Evolutionary conservation across 768 basidiomycete genomes (phyloP).

Genomic region (Agrocybe pediades): DNA sequence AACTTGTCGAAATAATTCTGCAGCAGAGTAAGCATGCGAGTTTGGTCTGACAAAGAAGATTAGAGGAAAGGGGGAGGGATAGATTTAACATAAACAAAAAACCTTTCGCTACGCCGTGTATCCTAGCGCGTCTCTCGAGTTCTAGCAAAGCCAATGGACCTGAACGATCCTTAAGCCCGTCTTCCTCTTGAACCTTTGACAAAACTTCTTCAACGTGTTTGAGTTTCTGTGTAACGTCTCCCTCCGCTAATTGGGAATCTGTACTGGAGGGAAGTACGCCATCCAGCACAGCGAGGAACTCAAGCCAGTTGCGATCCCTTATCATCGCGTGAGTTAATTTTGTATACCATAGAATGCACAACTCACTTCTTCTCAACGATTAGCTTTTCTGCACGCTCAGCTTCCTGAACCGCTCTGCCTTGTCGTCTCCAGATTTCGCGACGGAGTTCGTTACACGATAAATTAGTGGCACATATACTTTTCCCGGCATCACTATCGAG

Average conservation of each 20-base stretch:
- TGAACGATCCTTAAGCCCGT: constrained; percentile 75
- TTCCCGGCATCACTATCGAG: constrained; percentile 71
- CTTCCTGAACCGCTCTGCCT: constrained; percentile 62
- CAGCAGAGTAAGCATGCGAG: constrained; percentile 48
- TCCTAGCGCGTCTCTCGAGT: constrained; percentile 61
- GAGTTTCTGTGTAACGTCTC: constrained; percentile 35
- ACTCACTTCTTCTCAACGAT: constrained; percentile 64
- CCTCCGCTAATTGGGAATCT: constrained; percentile 15
- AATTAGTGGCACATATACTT: constrained; percentile 66
- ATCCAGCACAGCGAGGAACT: constrained; percentile 76
- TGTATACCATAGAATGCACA: neutral
- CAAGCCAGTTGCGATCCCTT: constrained; percentile 86
- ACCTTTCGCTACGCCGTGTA: constrained; percentile 53
- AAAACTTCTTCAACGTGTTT: constrained; percentile 51
- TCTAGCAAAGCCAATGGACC: constrained; percentile 75
- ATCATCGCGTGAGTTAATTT: constrained; percentile 2
- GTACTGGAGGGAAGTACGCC: constrained; percentile 53
- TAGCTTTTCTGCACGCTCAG: constrained; percentile 55
- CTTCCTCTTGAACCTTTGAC: constrained; percentile 54
- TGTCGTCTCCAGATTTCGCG: constrained; percentile 67
- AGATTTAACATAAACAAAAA: neutral
- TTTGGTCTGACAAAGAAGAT: constrained; percentile 39
- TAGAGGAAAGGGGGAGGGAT: neutral
- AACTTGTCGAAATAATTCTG: constrained; percentile 70
- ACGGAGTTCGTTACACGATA: constrained; percentile 75